Conservation (phyloP, 1,284 basidiomycete genomes). For the Porphyrellus sp. region DNA sequence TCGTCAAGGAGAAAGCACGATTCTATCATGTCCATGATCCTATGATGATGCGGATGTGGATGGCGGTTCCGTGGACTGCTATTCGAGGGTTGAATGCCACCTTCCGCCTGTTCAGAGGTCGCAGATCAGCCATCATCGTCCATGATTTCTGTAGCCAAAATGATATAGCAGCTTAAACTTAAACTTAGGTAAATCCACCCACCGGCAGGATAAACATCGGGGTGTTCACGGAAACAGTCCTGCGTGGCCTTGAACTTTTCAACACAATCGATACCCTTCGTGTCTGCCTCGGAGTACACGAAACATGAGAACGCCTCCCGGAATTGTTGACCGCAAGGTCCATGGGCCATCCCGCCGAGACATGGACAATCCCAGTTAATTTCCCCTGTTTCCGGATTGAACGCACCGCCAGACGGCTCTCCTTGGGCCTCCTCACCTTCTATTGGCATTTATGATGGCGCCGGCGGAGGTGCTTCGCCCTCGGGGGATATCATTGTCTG, state of each 20-base stretch:
- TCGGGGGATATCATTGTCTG: not conserved
- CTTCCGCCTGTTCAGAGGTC: conserved; percentile 11
- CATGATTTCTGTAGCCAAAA: conserved; percentile 50
- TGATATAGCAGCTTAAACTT: conserved; percentile 3
- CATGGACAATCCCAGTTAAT: conserved; percentile 99
- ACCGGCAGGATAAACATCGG: conserved; percentile 95
- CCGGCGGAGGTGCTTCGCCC: conserved; percentile 1
- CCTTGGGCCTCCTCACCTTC: conserved; percentile 31
- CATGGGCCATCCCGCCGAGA: conserved; percentile 97
- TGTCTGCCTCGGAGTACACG: conserved; percentile 90
- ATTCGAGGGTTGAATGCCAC: conserved; percentile 4
- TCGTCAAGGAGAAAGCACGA: conserved; percentile 93
- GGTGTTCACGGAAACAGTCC: conserved; percentile 94
- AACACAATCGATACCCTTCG: conserved; percentile 97
- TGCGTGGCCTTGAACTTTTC: conserved; percentile 99
- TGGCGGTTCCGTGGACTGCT: conserved; percentile 9
- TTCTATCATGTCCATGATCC: conserved; percentile 52
- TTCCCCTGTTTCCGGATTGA: conserved; percentile 93
- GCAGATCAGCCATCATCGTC: conserved; percentile 46
- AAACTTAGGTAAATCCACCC: conserved; percentile 30
- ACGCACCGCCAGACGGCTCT: conserved; percentile 52
- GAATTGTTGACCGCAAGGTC: conserved; percentile 93
- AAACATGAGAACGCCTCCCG: conserved; percentile 98
- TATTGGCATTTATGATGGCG: conserved; percentile 10
- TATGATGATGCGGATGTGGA: conserved; percentile 23